Evolutionary conservation across 345 rosid species (phyloP), one percentile per base, ranked within the genome.

Genomic region (Adansonia digitata): DNA sequence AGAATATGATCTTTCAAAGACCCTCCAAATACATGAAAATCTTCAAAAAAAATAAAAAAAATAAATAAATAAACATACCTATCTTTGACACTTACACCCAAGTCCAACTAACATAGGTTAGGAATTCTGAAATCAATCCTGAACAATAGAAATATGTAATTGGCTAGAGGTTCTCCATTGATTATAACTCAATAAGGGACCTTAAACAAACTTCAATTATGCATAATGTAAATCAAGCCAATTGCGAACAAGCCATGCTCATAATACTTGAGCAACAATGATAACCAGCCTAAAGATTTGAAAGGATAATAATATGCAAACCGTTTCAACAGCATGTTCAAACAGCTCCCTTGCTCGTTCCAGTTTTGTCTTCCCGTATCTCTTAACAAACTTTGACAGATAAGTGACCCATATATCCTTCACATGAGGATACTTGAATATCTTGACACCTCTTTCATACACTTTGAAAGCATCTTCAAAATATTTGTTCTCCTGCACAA

Each of bases 381-480:
- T 87, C 83, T 87, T 89, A 11, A 95, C 97, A 52, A 95, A 93
- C 80, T 95, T 95, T 18, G 98, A 84, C 51, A 95, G 88, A 83
- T 91, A 95, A 0, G 97, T 91, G 11, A 90, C 93, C 99, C 99
- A 95, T 40, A 91, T 84, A 77, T 95, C 98, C 82, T 93, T 93
- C 65, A 93, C 99, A 56, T 93, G 99, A 27, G 99, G 99, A 76
- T 95, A 90, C 82, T 95, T 95, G 75, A 93, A 95, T 79, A 95
- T 91, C 86, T 93, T 95, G 76, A 95, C 97, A 61, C 99, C 98
- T 79, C 97, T 87, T 86, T 95, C 98, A 77, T 95, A 93, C 39
- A 92, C 98, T 87, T 91, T 95, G 86, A 95, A 95, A 77, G 99
- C 99, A 87, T 95, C 98, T 86, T 95, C 98, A 52, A 95, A 93